These are phyloP conservation scores for Aeminium ludgeri DNA, from an alignment of 495 filamentous ascomycete genomes.

Conservation along the genomic window DNA sequence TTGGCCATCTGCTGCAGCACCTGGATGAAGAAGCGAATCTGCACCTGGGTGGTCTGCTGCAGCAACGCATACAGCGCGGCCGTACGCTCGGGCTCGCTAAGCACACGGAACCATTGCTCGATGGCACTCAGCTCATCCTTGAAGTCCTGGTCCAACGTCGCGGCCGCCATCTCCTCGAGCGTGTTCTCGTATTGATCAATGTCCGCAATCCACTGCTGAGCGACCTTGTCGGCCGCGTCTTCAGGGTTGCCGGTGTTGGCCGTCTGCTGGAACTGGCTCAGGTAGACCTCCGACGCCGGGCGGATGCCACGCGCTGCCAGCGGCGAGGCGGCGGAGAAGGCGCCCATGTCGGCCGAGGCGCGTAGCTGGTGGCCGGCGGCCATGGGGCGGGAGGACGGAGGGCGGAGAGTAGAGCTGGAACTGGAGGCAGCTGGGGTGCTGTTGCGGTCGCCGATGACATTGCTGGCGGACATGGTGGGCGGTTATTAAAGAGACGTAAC, in stretches of 20 bases:
- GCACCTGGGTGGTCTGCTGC: conserved; percentile 96
- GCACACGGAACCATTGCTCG: conserved; percentile 96
- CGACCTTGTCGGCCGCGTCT: conserved; percentile 79
- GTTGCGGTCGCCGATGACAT: conserved; percentile 79
- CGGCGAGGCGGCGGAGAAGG: conserved; percentile 50
- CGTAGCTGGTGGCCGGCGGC: conserved; percentile 68
- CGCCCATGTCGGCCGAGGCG: conserved; percentile 93
- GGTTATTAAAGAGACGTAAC: background rate
- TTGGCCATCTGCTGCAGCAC: conserved; percentile 97
- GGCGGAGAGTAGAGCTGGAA: conserved; percentile 77
- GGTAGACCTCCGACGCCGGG: conserved; percentile 84
- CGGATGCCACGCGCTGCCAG: conserved; percentile 66
- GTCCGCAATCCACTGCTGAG: conserved; percentile 96
- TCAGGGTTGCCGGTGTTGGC: conserved; percentile 53
- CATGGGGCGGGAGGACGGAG: conserved; percentile 68
- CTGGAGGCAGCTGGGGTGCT: conserved; percentile 76
- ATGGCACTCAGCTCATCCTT: conserved; percentile 98
- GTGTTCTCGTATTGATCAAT: conserved; percentile 97
- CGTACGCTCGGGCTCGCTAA: conserved; percentile 91
- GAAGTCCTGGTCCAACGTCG: conserved; percentile 95
- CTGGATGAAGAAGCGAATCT: conserved; percentile 98
- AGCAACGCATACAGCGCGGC: conserved; percentile 88
- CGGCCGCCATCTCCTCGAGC: conserved; percentile 95
- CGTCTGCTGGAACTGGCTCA: conserved; percentile 49
- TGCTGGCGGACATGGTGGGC: conserved; percentile 39